phyloP scores from a whole-genome alignment of 768 basidiomycete species.

The Krasilnikovozyma curviuscula region DNA sequence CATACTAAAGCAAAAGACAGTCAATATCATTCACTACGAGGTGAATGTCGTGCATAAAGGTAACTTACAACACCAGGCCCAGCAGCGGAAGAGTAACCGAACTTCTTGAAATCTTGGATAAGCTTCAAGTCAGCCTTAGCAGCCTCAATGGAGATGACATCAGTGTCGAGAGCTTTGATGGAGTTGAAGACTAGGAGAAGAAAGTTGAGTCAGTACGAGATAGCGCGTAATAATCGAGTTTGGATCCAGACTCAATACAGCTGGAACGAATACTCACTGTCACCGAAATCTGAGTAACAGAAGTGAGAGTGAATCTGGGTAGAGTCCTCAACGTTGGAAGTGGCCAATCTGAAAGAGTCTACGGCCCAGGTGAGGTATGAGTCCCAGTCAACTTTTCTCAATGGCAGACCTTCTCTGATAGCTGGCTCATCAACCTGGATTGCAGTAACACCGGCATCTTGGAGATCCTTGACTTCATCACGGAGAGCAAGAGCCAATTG shows the following conservation, averaged over 20 bases:
- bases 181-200: slow-evolving; percentile 98
- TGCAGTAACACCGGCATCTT: slow-evolving; percentile 82
- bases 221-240: too few relatives aligned
- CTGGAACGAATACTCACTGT: too few relatives aligned
- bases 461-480: slow-evolving; percentile 88
- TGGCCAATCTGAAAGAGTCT: slow-evolving; percentile 93
- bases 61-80: slow-evolving; percentile 21
- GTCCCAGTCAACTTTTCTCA: slow-evolving; percentile 91
- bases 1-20: slow-evolving; percentile 35
- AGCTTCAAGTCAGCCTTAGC: slow-evolving; percentile 99
- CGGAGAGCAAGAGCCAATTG: slow-evolving; percentile 95
- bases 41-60: too few relatives aligned
- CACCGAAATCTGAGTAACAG: slow-evolving; percentile 89
- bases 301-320: slow-evolving; percentile 98
- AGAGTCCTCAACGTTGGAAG: slow-evolving; percentile 80
- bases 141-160: slow-evolving; percentile 63
- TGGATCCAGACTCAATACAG: too few relatives aligned
- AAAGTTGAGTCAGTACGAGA: too few relatives aligned
- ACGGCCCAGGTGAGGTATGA: slow-evolving; percentile 94
- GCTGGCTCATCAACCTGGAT: slow-evolving; percentile 99
- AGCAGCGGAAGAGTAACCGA: slow-evolving; percentile 91
- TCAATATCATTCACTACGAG: too few relatives aligned
- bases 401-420: slow-evolving; percentile 95
- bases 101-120: slow-evolving; percentile 78
- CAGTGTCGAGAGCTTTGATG: slow-evolving; percentile 78